A percentile compares a stretch with the other conserved stretches of the same genome.
Evolutionary conservation across 352 stramenopile genomes (phyloP).

Genomic region (Pythium vanterpoolii): DNA sequence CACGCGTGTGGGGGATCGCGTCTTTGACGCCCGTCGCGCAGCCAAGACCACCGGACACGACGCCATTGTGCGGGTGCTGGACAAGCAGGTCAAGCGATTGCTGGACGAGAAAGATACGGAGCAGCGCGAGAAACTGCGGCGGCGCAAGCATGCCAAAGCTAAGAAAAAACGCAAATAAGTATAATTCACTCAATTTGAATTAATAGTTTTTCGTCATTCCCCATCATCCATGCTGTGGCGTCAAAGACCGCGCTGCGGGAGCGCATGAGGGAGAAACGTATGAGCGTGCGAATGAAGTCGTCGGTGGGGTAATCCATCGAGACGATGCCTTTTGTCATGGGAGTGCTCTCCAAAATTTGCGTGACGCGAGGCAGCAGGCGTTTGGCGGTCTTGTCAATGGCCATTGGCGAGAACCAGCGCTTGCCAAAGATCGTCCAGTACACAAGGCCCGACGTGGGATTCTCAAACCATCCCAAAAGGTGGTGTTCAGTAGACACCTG

Average conservation of each 20-base stretch:
- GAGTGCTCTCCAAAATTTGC: background rate
- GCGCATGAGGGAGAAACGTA: background rate
- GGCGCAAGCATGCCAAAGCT: slow-evolving; percentile 21
- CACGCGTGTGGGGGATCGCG: slow-evolving; percentile 16
- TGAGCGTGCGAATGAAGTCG: slow-evolving; percentile 9
- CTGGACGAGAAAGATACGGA: slow-evolving; percentile 15
- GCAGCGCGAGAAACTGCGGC: slow-evolving; percentile 20
- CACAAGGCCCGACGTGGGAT: slow-evolving; percentile 14
- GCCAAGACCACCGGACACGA: slow-evolving; percentile 13
- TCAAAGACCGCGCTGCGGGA: no score
- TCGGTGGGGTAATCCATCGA: slow-evolving; percentile 16
- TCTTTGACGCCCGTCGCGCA: slow-evolving; percentile 19
- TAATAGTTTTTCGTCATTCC: background rate
- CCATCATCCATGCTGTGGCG: no score
- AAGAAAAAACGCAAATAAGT: slow-evolving; percentile 22
- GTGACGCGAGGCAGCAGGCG: background rate
- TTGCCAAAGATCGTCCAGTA: slow-evolving; percentile 8
- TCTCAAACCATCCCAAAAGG: slow-evolving; percentile 10
- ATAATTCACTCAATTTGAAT: background rate
- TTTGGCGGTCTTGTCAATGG: slow-evolving; percentile 7
- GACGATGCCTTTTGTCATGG: slow-evolving; percentile 17
- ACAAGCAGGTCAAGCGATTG: slow-evolving; percentile 18
- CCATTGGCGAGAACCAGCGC: background rate
- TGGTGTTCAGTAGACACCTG: background rate
- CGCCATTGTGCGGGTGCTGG: slow-evolving; percentile 15